Percentiles rank a stretch among this genome's conserved stretches.
phyloP scores from a whole-genome alignment of 139 green algal species.

The Chlamydomonas sp. region DNA sequence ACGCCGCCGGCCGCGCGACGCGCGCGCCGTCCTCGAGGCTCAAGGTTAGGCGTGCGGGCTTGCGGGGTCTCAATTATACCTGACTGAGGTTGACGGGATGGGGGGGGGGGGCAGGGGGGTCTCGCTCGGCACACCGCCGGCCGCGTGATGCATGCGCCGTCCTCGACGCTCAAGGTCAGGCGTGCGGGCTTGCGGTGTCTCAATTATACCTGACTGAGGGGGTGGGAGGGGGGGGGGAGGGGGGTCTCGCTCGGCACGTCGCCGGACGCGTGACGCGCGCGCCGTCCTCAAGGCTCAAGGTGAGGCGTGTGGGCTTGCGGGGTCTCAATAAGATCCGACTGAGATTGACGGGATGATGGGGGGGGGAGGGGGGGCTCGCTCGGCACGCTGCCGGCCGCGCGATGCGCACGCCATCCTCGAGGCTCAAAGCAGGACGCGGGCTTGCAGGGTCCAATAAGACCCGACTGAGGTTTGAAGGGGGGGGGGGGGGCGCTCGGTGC shows the following conservation, averaged over 20 bases:
- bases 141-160: background rate
- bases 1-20: background rate
- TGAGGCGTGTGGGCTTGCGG: background rate
- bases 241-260: no score
- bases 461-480: no score
- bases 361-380: no score
- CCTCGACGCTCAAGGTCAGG: background rate
- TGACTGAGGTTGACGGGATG: no score
- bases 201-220: no score
- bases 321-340: constrained; percentile 1
- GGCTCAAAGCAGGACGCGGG: background rate
- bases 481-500: background rate
- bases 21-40: background rate
- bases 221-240: no score
- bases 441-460: background rate
- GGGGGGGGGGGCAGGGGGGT: no score
- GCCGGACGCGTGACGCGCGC: background rate
- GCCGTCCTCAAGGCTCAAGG: background rate
- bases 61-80: background rate
- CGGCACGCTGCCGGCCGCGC: background rate
- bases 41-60: background rate
- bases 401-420: background rate
- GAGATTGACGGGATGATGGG: no score
- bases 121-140: background rate
- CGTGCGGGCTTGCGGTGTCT: background rate